Base-by-base conservation (phyloP, 2,329 filamentous ascomycete species). In the Chrysosporium queenslandicum region DNA sequence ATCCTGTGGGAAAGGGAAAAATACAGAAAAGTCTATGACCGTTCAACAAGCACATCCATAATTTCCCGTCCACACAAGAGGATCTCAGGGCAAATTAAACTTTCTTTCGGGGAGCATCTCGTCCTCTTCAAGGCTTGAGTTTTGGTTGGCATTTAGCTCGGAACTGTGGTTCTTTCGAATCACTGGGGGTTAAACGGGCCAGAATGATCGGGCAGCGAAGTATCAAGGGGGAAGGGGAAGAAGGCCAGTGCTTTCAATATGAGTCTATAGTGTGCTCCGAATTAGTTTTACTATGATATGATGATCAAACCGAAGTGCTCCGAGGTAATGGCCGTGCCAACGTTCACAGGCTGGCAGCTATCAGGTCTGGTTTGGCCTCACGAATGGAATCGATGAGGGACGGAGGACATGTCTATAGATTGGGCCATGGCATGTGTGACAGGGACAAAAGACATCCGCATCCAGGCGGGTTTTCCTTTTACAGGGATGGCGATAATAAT, bases 401-500 rank as follows among this genome's bases (percentile, higher is more conserved):
- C 2, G 4, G 16, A 20, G 20, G 36, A 39, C 7, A 37, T 37
- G n/a, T n/a, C 12, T 2, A 14, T 16, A 40, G 6, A 43, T 37
- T 36, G 45, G 21, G 16, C 43, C 14, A 23, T 21, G 42, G 16
- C 43, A 25, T 3, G 32, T 47, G 32, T 47, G 39, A 39, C 39
- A 43, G 23, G 32, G 40, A 39, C 23, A 30, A 43, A n/a, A 45
- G 16, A 45, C 49, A 45, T 45, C 49, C 40, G 49, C 49, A 51
- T 29, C 40, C 49, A 51, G 49, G 29, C 30, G 49, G 49, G 21
- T 45, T 27, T 43, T 45, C 40, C 49, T 37, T 45, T 37, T 37
- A 37, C 49, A 51, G 49, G 49, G 49, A 51, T 51, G 49, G 40
- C n/a, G 29, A 43, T 14, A 34, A 40, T 39, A 41, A 41, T 42